A percentile compares a stretch with the other conserved stretches of the same genome.
phyloP scores from a whole-genome alignment of 768 basidiomycete species.

The Phylloporus sp. region DNA sequence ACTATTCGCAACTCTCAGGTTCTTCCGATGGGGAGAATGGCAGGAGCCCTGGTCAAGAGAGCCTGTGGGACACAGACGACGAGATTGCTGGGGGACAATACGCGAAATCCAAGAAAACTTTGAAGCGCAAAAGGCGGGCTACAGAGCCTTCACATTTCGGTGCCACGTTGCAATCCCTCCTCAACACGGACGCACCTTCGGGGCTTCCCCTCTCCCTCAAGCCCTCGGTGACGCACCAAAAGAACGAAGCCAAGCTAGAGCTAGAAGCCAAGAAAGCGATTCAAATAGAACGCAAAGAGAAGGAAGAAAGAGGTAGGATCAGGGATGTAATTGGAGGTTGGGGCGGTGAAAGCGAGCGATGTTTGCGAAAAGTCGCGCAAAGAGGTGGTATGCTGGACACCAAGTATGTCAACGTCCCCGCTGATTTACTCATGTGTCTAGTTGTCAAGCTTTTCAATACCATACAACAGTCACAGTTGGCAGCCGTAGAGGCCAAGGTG shows the following conservation, averaged over 20 bases:
- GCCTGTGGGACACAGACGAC: slow-evolving; percentile 51
- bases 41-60: slow-evolving; percentile 16
- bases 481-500: slow-evolving; percentile 46
- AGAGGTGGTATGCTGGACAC: slow-evolving; percentile 57
- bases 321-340: slow-evolving; percentile 80
- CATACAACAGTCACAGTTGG: slow-evolving; percentile 75
- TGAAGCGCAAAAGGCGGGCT: slow-evolving; percentile 79
- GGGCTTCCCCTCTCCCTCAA: slow-evolving; percentile 71
- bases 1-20: slow-evolving; percentile 5
- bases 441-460: slow-evolving; percentile 87
- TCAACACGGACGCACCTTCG: slow-evolving; percentile 68
- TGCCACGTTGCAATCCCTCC: slow-evolving; percentile 62
- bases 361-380: slow-evolving; percentile 77
- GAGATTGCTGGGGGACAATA: slow-evolving; percentile 53
- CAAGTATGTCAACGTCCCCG: neutral
- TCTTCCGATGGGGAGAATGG: slow-evolving; percentile 11
- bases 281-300: slow-evolving; percentile 66
- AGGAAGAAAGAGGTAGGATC: slow-evolving; percentile 62
- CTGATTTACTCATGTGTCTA: slow-evolving; percentile 16
- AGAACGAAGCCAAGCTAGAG: slow-evolving; percentile 74
- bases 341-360: slow-evolving; percentile 79
- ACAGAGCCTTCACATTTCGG: slow-evolving; percentile 73
- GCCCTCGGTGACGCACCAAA: slow-evolving; percentile 62
- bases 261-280: slow-evolving; percentile 65
- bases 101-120: slow-evolving; percentile 71